Percentiles rank a stretch among this genome's conserved stretches.
These are phyloP conservation scores for Fusarium tanahbumbuense DNA, from an alignment of 2,329 filamentous ascomycete species.

Conservation along the genomic window DNA sequence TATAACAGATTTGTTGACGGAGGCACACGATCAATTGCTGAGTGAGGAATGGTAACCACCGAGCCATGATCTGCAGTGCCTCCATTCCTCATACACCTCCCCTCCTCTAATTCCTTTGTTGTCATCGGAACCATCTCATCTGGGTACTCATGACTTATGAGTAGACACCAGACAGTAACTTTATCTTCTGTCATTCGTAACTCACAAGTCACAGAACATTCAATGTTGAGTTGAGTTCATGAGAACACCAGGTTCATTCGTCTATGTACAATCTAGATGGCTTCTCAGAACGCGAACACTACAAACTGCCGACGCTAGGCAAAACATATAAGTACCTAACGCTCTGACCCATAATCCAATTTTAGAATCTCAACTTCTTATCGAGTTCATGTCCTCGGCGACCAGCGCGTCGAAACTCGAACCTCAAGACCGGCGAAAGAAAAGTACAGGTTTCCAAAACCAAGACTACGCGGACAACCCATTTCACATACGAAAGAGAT, in stretches of 20 bases:
- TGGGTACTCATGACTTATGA: neutral
- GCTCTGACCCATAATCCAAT: neutral
- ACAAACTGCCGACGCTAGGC: neutral
- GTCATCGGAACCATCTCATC: neutral
- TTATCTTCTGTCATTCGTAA: neutral
- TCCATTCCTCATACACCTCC: conserved; percentile 11
- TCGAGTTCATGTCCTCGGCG: neutral
- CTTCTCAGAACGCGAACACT: neutral
- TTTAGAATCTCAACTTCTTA: neutral
- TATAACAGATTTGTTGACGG: no score
- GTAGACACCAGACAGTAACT: neutral
- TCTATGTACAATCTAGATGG: neutral
- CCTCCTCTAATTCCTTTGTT: neutral
- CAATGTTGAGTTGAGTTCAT: neutral
- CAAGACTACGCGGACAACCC: no score
- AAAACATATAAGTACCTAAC: neutral
- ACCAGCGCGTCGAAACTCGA: neutral
- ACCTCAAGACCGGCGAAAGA: neutral
- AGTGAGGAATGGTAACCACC: neutral
- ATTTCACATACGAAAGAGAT: no score
- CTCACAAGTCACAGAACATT: neutral
- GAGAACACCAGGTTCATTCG: neutral
- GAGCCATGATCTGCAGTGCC: conserved; percentile 5
- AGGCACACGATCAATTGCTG: neutral
- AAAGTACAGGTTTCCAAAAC: neutral